A percentile compares a stretch with the other conserved stretches of the same genome.
Evolutionary conservation across 2,329 filamentous ascomycete species (phyloP).

Genomic region (Waltergamsia citrina): DNA sequence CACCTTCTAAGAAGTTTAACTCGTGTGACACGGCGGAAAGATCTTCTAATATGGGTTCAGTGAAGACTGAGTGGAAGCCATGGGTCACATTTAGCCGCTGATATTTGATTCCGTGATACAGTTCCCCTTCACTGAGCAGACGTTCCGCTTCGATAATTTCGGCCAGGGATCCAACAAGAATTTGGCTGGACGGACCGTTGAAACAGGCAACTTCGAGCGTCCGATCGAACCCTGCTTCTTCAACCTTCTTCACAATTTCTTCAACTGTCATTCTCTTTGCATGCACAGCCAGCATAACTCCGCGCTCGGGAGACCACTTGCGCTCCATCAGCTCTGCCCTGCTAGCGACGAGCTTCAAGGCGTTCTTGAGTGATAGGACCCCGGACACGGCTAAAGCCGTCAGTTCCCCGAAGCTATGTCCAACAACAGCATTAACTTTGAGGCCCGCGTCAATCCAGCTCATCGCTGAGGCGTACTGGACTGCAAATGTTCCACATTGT

Average conservation of each 20-base stretch:
- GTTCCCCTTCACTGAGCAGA: slow-evolving; percentile 4
- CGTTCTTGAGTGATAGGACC: slow-evolving; percentile 16
- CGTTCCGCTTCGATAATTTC: slow-evolving; percentile 5
- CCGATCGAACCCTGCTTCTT: slow-evolving; percentile 3
- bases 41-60: slow-evolving; percentile 6
- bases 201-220: slow-evolving; percentile 10
- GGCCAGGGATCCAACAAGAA: slow-evolving; percentile 6
- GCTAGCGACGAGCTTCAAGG: slow-evolving; percentile 15
- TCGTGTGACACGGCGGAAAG: slow-evolving; percentile 4
- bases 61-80: slow-evolving; percentile 9
- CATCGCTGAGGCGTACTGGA: slow-evolving; percentile 11
- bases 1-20: slow-evolving; percentile 5
- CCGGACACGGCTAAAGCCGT: slow-evolving; percentile 24
- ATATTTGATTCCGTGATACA: slow-evolving; percentile 6
- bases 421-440: slow-evolving; percentile 9
- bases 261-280: slow-evolving; percentile 5
- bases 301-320: slow-evolving; percentile 21
- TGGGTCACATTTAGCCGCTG: slow-evolving; percentile 8
- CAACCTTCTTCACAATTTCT: slow-evolving; percentile 5
- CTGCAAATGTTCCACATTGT: slow-evolving; percentile 8
- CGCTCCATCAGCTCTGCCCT: slow-evolving; percentile 20
- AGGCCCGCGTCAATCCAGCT: slow-evolving; percentile 12
- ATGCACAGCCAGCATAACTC: slow-evolving; percentile 23
- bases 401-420: slow-evolving; percentile 28
- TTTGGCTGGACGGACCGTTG: slow-evolving; percentile 7